Evolutionary conservation across 768 basidiomycete species (phyloP).

Genomic region (Neoboletus subvelutipes): DNA sequence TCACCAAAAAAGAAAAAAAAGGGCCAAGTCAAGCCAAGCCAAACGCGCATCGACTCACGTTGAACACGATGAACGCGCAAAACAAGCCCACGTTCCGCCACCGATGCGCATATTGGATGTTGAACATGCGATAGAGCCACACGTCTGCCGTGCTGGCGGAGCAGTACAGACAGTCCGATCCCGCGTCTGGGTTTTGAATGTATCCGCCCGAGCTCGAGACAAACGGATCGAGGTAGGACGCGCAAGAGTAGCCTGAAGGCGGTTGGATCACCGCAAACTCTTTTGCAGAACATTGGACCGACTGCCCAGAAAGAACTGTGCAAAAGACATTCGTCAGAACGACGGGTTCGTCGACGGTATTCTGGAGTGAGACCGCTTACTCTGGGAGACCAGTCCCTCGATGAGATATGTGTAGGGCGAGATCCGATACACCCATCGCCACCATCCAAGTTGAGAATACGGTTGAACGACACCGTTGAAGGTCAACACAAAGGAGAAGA

Average conservation of each 20-base stretch:
- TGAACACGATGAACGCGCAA: slow-evolving; percentile 42
- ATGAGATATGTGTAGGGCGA: slow-evolving; percentile 60
- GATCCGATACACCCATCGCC: slow-evolving; percentile 66
- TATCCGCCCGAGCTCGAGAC: slow-evolving; percentile 46
- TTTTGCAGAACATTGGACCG: slow-evolving; percentile 53
- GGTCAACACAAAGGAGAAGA: slow-evolving; percentile 64
- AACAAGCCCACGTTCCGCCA: slow-evolving; percentile 52
- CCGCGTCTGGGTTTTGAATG: slow-evolving; percentile 40
- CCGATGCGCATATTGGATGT: slow-evolving; percentile 53
- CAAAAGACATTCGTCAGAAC: not conserved
- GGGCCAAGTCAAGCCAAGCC: too few relatives aligned
- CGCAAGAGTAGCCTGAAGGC: slow-evolving; percentile 47
- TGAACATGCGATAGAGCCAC: slow-evolving; percentile 46
- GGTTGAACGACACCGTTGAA: slow-evolving; percentile 74
- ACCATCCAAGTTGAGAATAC: slow-evolving; percentile 59
- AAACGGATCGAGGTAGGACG: slow-evolving; percentile 43
- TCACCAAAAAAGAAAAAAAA: not conserved
- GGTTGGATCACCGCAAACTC: slow-evolving; percentile 61
- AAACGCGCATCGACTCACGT: slow-evolving; percentile 34
- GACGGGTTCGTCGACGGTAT: not conserved
- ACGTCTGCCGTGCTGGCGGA: slow-evolving; percentile 55
- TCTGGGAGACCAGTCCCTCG: slow-evolving; percentile 44
- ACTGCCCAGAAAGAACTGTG: slow-evolving; percentile 47
- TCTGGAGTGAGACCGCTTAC: slow-evolving; percentile 35
- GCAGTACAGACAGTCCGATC: slow-evolving; percentile 52